Conservation (phyloP, 352 stramenopile genomes). For the Globisporangium okanoganense region DNA sequence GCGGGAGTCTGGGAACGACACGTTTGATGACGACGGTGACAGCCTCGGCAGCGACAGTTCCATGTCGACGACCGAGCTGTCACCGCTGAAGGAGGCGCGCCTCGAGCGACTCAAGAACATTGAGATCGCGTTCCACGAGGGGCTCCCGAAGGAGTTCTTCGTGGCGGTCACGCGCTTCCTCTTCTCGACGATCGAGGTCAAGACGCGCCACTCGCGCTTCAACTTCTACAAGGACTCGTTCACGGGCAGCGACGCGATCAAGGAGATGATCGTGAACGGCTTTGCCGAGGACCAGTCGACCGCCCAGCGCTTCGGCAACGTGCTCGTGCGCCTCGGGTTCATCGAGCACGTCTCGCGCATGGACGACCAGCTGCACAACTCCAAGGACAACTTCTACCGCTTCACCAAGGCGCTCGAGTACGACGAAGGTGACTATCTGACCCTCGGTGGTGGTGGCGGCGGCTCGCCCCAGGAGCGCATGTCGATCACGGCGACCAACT, state of each 20-base stretch:
- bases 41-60: slow-evolving; percentile 30
- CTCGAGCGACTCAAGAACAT: slow-evolving; percentile 74
- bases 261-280: slow-evolving; percentile 66
- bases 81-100: slow-evolving; percentile 64
- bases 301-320: slow-evolving; percentile 68
- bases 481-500: slow-evolving; percentile 65
- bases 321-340: slow-evolving; percentile 74
- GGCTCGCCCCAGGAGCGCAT: slow-evolving; percentile 25
- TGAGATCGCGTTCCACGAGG: slow-evolving; percentile 76
- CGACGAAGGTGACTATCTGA: slow-evolving; percentile 24
- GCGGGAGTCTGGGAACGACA: slow-evolving; percentile 21
- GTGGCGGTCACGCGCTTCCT: slow-evolving; percentile 68
- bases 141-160: slow-evolving; percentile 77
- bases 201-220: slow-evolving; percentile 79
- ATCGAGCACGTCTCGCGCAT: slow-evolving; percentile 81
- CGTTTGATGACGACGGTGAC: slow-evolving; percentile 21
- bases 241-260: slow-evolving; percentile 67
- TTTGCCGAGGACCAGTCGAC: slow-evolving; percentile 77
- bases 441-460: slow-evolving; percentile 14
- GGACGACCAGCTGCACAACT: slow-evolving; percentile 78
- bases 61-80: slow-evolving; percentile 38
- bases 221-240: slow-evolving; percentile 88
- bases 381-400: slow-evolving; percentile 82
- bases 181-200: slow-evolving; percentile 68
- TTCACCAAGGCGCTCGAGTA: slow-evolving; percentile 74